A percentile compares a stretch with the other conserved stretches of the same genome.
These are phyloP conservation scores for Coelastrella sp. DNA, from an alignment of 139 green algal species.

Conservation along the genomic window DNA sequence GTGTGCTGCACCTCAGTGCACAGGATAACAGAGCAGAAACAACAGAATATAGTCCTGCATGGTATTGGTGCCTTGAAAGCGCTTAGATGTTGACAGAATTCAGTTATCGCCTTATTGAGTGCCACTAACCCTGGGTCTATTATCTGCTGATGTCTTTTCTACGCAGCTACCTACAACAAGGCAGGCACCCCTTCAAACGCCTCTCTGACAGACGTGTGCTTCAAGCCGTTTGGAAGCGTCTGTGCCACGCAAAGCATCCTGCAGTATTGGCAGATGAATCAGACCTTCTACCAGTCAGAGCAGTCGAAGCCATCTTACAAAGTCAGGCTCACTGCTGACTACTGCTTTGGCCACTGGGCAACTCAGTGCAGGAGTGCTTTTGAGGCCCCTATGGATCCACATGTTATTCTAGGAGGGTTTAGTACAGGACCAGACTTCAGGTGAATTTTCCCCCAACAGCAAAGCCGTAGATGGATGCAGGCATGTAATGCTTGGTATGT, in stretches of 20 bases:
- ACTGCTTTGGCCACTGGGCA: conserved; percentile 80
- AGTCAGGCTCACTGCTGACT: conserved; percentile 64
- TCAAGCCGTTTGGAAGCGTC: conserved; percentile 82
- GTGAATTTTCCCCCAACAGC: not conserved
- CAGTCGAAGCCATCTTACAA: conserved; percentile 50
- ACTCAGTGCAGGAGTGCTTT: conserved; percentile 75
- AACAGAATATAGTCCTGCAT: too few relatives aligned
- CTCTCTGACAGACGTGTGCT: conserved; percentile 82
- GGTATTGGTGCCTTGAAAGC: not conserved
- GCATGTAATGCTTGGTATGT: too few relatives aligned
- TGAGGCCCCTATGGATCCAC: conserved; percentile 83
- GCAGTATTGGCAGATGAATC: conserved; percentile 93
- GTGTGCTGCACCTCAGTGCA: too few relatives aligned
- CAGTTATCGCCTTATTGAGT: too few relatives aligned
- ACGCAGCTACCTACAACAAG: conserved; percentile 9
- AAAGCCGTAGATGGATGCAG: too few relatives aligned
- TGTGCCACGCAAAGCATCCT: conserved; percentile 88
- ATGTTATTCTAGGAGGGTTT: conserved; percentile 91
- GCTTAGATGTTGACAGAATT: too few relatives aligned
- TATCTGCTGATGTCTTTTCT: not conserved
- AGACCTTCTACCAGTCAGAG: conserved; percentile 15
- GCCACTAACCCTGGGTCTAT: not conserved
- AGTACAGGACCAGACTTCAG: conserved; percentile 54
- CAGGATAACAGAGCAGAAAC: too few relatives aligned
- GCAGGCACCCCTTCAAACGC: conserved; percentile 47